Evolutionary conservation across 2,329 filamentous ascomycete species (phyloP), one percentile per base, ranked within the genome.

Genomic region (Cladobotryum protrusum): DNA sequence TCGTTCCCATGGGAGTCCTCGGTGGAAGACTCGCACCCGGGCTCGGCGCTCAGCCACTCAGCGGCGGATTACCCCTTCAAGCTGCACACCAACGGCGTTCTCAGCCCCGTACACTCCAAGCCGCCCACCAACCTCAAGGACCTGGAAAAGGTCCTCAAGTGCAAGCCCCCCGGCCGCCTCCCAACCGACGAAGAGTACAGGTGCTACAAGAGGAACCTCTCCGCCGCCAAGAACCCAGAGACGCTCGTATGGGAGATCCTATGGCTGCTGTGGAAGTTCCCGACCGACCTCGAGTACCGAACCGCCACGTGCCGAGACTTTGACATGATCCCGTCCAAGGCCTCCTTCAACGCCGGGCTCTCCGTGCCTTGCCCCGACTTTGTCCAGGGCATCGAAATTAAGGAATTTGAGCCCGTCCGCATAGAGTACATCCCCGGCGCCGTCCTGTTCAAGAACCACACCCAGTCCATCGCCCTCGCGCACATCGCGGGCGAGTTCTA

Each of bases 401-500:
- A 45, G 12, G 41, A 50, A 15, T 57, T 43, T 17, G 8, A 7
- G 5, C 42, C 48, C 1, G 53, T 57, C 17, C 51, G 52, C 1
- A 36, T 59, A 42, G 34, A 57, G 8, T 15, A 47, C 1, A 8
- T 59, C 18, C 14, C 12, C 2, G 56, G 56, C 1, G 58, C 61
- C 1, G 50, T 55, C 9, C 53, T 64, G 9, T 53, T 55, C 40
- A 49, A 54, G 44, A 52, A 59, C 15, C 14, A 54, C 5, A 36
- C 45, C 2, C 0, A n/a, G n/a, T 64, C 62, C 12, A 3, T 63
- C 3, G 52, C 57, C 5, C 49, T 65, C 8, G 57, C 64, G 4
- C 64, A 64, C 24, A 3, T 65, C 1, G 57, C 59, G 6, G 63
- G 60, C 4, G 62, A 65, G 29, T 60, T 53, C 34, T 59, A 59